Conservation (phyloP, 139 green algal genomes). For the Limnomonas spitsbergensis region DNA sequence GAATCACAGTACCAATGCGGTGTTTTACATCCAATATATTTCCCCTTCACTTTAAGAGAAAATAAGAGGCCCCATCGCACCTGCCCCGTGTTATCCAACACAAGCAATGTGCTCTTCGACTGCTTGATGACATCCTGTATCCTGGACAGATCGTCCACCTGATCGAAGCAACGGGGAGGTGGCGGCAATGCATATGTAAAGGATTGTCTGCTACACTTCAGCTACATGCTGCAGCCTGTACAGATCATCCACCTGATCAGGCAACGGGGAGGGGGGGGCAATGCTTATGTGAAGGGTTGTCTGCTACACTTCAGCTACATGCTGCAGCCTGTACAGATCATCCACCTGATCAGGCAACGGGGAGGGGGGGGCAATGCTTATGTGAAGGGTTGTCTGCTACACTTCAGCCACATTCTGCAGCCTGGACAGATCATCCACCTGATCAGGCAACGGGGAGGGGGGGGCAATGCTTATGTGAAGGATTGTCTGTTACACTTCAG, state of each 20-base stretch:
- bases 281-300: background rate
- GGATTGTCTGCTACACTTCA: background rate
- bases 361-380: no score
- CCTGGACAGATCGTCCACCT: background rate
- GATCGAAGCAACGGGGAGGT: background rate
- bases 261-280: background rate
- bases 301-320: background rate
- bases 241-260: background rate
- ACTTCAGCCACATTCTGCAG: no score
- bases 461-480: no score
- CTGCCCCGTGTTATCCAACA: constrained; percentile 11
- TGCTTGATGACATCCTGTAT: constrained; percentile 7
- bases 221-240: background rate
- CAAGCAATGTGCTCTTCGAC: background rate
- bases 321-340: background rate
- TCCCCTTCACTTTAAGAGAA: background rate
- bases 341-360: background rate
- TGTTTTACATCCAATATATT: background rate
- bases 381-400: no score
- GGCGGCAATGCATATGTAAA: background rate
- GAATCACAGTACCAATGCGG: background rate
- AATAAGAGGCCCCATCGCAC: background rate
- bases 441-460: no score
- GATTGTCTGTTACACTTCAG: no score
- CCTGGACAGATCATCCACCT: no score